Conservation (phyloP, 495 filamentous ascomycete genomes). For the Evernia prunastri region DNA sequence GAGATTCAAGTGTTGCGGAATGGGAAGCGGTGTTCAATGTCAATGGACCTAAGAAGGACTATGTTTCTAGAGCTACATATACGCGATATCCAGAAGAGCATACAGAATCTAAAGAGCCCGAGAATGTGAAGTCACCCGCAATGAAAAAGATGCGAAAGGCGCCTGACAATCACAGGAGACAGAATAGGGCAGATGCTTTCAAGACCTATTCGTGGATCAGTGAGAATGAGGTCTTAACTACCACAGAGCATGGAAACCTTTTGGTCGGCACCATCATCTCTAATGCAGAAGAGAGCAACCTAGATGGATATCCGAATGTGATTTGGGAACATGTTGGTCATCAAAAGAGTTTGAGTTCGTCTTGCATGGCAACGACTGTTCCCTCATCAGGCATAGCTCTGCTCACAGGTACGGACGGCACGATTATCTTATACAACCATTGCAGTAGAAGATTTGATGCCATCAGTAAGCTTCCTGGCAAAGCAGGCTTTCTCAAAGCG, state of each 20-base stretch:
- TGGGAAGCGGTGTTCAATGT: slow-evolving; percentile 25
- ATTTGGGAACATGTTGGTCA: slow-evolving; percentile 18
- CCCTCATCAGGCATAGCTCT: slow-evolving; percentile 35
- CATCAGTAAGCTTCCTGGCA: slow-evolving; percentile 36
- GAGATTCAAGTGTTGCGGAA: slow-evolving; percentile 8
- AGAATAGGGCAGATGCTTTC: slow-evolving; percentile 39
- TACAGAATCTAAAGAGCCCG: not conserved
- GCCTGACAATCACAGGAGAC: not conserved
- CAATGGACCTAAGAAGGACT: slow-evolving; percentile 29
- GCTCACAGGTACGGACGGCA: slow-evolving; percentile 49
- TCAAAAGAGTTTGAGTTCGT: slow-evolving; percentile 35
- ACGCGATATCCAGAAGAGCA: not conserved
- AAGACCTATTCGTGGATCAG: slow-evolving; percentile 62
- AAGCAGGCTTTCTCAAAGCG: slow-evolving; percentile 48
- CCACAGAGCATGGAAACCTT: slow-evolving; percentile 54
- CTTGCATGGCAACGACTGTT: slow-evolving; percentile 38
- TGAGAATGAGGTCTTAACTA: slow-evolving; percentile 48
- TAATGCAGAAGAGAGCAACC: not conserved
- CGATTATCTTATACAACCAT: slow-evolving; percentile 42
- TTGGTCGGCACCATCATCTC: slow-evolving; percentile 39
- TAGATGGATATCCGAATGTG: not conserved
- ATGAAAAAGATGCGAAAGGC: not conserved
- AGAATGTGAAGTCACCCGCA: not conserved
- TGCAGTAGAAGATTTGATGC: slow-evolving; percentile 23
- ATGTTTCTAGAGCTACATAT: slow-evolving; percentile 19